Conservation (phyloP, 108 stramenopile genomes). For the Nitzschia inconspicua region DNA sequence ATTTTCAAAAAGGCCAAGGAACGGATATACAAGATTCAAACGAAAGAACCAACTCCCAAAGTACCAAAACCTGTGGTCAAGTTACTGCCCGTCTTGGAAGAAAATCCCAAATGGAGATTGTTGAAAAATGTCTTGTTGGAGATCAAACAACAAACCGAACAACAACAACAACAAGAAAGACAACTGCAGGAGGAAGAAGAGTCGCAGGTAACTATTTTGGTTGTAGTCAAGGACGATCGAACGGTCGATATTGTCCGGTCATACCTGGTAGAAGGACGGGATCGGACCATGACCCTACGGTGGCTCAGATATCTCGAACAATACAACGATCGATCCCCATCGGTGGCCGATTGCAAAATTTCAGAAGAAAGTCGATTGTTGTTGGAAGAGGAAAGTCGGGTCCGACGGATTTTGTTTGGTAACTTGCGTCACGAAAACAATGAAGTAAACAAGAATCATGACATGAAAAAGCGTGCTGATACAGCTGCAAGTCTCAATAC, state of each 20-base stretch:
- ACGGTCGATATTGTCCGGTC: slow-evolving; percentile 63
- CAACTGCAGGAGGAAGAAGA: too few relatives aligned
- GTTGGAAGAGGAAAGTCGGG: slow-evolving; percentile 64
- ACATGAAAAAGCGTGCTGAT: slow-evolving; percentile 4
- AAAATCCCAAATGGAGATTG: slow-evolving; percentile 92
- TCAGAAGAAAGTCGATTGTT: slow-evolving; percentile 71
- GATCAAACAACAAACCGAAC: slow-evolving; percentile 50
- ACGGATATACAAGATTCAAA: slow-evolving; percentile 68
- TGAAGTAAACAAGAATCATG: slow-evolving; percentile 14
- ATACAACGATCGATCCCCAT: slow-evolving; percentile 60
- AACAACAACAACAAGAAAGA: slow-evolving; percentile 1
- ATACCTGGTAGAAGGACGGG: slow-evolving; percentile 58
- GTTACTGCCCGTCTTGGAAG: slow-evolving; percentile 76
- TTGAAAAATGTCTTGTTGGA: slow-evolving; percentile 81
- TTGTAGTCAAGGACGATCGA: slow-evolving; percentile 90
- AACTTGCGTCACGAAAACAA: slow-evolving; percentile 11
- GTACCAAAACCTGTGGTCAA: slow-evolving; percentile 46
- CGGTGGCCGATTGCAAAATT: slow-evolving; percentile 39
- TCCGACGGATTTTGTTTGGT: slow-evolving; percentile 49
- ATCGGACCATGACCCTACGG: slow-evolving; percentile 41
- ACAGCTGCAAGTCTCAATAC: slow-evolving; percentile 25
- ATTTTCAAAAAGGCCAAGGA: slow-evolving; percentile 89
- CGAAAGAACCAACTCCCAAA: slow-evolving; percentile 31
- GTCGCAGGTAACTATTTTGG: slow-evolving; percentile 48
- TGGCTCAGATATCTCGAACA: slow-evolving; percentile 66